These are phyloP conservation scores for Athelia sp. DNA, from an alignment of 1,284 basidiomycete species.

Conservation along the genomic window DNA sequence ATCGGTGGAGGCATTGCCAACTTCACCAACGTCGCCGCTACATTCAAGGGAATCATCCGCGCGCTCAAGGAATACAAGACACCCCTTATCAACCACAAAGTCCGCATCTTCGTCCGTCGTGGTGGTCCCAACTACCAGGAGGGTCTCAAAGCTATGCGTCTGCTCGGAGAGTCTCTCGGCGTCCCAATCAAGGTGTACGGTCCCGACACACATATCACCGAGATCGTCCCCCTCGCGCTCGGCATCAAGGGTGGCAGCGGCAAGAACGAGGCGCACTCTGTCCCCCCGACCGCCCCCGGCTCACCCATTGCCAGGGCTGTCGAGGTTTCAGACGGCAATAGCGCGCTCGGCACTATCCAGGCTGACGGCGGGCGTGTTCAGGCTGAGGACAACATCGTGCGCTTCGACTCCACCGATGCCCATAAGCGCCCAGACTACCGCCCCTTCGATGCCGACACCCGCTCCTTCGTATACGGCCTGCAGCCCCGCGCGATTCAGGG, in stretches of 20 bases:
- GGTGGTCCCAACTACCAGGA: slow-evolving; percentile 99
- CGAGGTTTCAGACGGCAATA: slow-evolving; percentile 25
- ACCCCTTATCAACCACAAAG: slow-evolving; percentile 78
- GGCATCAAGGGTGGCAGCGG: slow-evolving; percentile 57
- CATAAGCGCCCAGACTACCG: slow-evolving; percentile 70
- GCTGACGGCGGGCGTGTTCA: slow-evolving; percentile 80
- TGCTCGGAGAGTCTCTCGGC: slow-evolving; percentile 95
- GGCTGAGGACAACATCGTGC: slow-evolving; percentile 85
- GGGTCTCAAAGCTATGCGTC: slow-evolving; percentile 97
- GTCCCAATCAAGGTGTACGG: slow-evolving; percentile 97
- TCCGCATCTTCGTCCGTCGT: slow-evolving; percentile 95
- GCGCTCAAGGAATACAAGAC: slow-evolving; percentile 94
- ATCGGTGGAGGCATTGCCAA: slow-evolving; percentile 99
- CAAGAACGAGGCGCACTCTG: slow-evolving; percentile 31
- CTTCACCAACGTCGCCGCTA: slow-evolving; percentile 99
- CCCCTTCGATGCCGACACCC: slow-evolving; percentile 89
- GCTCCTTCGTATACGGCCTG: slow-evolving; percentile 96
- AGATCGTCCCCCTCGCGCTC: slow-evolving; percentile 96
- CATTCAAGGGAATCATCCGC: slow-evolving; percentile 99
- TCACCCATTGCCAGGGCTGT: slow-evolving; percentile 31
- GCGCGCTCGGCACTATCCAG: slow-evolving; percentile 71
- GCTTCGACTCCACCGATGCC: slow-evolving; percentile 56
- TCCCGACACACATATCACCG: slow-evolving; percentile 98
- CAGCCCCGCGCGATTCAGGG: slow-evolving; percentile 99
- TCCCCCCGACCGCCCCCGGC: slow-evolving; percentile 33